A percentile compares a stretch with the other conserved stretches of the same genome.
Conservation (phyloP, 371 early-diverging fungal genomes). For the Basidiobolus meristosporus region DNA sequence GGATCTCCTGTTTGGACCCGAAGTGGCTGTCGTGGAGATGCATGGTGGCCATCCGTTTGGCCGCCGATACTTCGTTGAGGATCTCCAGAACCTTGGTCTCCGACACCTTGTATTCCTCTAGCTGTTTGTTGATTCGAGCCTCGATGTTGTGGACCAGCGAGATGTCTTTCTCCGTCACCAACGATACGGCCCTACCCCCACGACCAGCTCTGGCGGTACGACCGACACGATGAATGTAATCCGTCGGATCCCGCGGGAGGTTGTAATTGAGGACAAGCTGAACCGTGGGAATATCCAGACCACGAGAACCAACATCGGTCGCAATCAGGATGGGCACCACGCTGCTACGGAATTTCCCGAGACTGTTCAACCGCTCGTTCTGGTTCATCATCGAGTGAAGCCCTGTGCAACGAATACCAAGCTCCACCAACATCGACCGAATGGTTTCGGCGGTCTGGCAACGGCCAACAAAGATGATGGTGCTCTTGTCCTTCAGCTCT, state of each 20-base stretch:
- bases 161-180: constrained; percentile 93
- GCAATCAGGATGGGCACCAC: constrained; percentile 75
- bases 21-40: too few species aligned
- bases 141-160: constrained; percentile 77
- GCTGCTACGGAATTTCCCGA: constrained; percentile 83
- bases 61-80: constrained; percentile 66
- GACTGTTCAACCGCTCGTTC: constrained; percentile 67
- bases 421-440: constrained; percentile 62
- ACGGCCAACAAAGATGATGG: constrained; percentile 79
- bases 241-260: constrained; percentile 92
- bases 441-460: constrained; percentile 69
- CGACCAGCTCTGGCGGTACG: constrained; percentile 96
- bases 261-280: constrained; percentile 93
- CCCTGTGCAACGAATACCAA: constrained; percentile 75
- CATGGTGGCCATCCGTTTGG: constrained; percentile 80
- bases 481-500: constrained; percentile 38
- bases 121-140: constrained; percentile 33
- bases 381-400: constrained; percentile 92
- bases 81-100: constrained; percentile 67
- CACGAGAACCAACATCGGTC: constrained; percentile 93
- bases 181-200: constrained; percentile 66
- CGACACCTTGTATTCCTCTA: constrained; percentile 50
- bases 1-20: too few species aligned
- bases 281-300: constrained; percentile 96
- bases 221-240: constrained; percentile 97